Evolutionary conservation across 495 filamentous ascomycete genomes (phyloP), one percentile per base, ranked within the genome.

Genomic region (Lentithecium fluviatile): DNA sequence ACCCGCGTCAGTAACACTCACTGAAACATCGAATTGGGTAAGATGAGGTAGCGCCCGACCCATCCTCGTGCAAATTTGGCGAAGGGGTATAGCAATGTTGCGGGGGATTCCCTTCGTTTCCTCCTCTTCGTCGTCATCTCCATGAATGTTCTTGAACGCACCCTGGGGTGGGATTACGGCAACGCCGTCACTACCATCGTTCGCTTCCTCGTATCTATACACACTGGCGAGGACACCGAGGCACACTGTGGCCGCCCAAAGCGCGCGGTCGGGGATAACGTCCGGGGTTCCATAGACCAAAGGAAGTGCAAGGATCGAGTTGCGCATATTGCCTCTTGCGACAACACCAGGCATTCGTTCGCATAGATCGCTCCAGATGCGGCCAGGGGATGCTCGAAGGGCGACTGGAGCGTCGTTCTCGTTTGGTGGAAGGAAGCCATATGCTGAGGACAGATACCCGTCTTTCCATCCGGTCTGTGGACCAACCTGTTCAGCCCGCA

Each of bases 341-440:
- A 80, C 77, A 38, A 77, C 76, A 0, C 79, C 79, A 0, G 79
- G 79, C 78, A 81, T 81, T 21, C 79, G 70, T 49, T 79, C 76
- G 63, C 78, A 80, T 1, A 82, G 70, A 57, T 81, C 79, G 7
- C 77, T 75, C 79, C 79, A 82, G 60, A 80, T 75, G 49, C 79
- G 71, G 6, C 79, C 79, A 0, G 77, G 77, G 0, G 78, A 78
- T 48, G 69, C 74, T 20, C 77, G 72, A 12, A 82, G 69, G 0
- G 76, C 78, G 10, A 74, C 77, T 6, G 74, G 74, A 1, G 79
- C 70, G 38, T 78, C 78, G 62, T 75, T 73, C 56, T 79, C 75
- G 54, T 82, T 78, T 32, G 74, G 73, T 19, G 78, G 78, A 56
- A 77, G 78, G 56, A 80, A 81, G 1, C 80, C 80, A 50, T 78